Percentiles rank a stretch among this genome's conserved stretches.
These are phyloP conservation scores for Syncephalastrum sp. DNA, from an alignment of 371 early-diverging fungal genomes.

Conservation along the genomic window DNA sequence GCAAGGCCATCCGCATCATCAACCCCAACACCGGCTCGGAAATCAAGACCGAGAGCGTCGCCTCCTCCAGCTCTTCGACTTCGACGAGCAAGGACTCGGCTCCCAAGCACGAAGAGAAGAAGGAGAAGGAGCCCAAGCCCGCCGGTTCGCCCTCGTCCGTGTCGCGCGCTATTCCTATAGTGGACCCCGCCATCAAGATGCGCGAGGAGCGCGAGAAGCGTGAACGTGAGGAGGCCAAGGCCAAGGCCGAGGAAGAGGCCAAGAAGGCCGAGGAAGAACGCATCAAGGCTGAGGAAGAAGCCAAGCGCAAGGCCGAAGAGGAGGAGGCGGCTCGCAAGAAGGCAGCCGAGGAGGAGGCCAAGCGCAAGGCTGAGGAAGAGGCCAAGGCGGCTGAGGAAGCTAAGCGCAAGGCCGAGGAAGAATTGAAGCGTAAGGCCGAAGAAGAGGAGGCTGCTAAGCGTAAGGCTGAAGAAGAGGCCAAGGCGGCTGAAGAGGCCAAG, in stretches of 20 bases:
- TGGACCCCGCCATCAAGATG: conserved; percentile 56
- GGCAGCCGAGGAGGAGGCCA: conserved; percentile 37
- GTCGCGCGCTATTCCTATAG: conserved; percentile 59
- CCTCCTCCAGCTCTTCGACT: conserved; percentile 20
- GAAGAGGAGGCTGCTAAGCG: conserved; percentile 32
- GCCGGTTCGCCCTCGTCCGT: conserved; percentile 40
- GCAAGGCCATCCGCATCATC: conserved; percentile 69
- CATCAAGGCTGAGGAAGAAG: conserved; percentile 24
- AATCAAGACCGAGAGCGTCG: conserved; percentile 48
- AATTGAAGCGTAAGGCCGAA: conserved; percentile 28
- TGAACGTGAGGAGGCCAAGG: conserved; percentile 46
- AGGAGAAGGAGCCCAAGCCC: conserved; percentile 38
- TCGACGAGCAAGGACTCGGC: conserved; percentile 24
- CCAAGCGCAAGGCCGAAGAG: conserved; percentile 40
- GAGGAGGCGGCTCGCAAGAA: conserved; percentile 28
- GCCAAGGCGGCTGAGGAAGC: conserved; percentile 31
- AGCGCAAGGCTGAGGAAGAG: conserved; percentile 32
- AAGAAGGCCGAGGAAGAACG: conserved; percentile 6
- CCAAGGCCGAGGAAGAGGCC: conserved; percentile 42
- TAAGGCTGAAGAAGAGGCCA: conserved; percentile 30
- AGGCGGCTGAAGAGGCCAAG: conserved; percentile 7
- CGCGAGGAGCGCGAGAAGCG: conserved; percentile 47
- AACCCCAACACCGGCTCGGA: conserved; percentile 74
- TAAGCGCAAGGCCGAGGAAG: conserved; percentile 36
- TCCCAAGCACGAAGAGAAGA: conserved; percentile 29